These are phyloP conservation scores for Trypanosoma mega DNA, from an alignment of 208 protist genomes.

Conservation along the genomic window DNA sequence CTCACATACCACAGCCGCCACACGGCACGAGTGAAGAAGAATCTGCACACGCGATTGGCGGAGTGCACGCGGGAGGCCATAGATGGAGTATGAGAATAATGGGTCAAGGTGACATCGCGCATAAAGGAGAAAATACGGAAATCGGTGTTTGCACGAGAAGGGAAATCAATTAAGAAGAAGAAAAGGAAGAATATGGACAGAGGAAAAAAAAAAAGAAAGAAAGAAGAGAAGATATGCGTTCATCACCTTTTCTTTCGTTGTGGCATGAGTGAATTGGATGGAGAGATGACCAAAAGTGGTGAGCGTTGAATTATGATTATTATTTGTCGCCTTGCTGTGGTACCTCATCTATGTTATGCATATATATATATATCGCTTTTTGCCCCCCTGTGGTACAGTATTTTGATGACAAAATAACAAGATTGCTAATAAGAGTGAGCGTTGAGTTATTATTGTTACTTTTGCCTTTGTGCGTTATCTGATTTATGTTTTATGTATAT, in stretches of 20 bases:
- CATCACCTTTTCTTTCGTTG: too few species aligned
- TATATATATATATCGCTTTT: conserved; percentile 11
- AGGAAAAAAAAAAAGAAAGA: too few species aligned
- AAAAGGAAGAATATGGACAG: too few species aligned
- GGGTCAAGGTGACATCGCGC: too few species aligned
- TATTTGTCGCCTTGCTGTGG: too few species aligned
- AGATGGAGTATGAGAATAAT: neutral
- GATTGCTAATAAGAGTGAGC: neutral
- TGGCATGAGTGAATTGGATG: too few species aligned
- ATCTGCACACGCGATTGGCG: conserved; percentile 46
- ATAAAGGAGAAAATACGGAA: too few species aligned
- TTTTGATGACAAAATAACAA: neutral
- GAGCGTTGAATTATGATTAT: too few species aligned
- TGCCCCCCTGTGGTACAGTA: conserved; percentile 7
- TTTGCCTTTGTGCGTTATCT: neutral
- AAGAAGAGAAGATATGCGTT: too few species aligned
- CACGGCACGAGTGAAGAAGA: conserved; percentile 34
- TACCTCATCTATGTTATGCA: neutral
- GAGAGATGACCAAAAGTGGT: too few species aligned
- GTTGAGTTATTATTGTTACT: conserved; percentile 16
- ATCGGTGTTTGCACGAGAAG: too few species aligned
- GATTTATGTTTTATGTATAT: neutral
- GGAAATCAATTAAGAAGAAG: too few species aligned
- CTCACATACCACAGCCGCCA: conserved; percentile 53
- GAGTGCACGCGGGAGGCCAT: conserved; percentile 47